phyloP scores from a whole-genome alignment of 192 early-diverging fungal genomes.

The Ramicandelaber brevisporus region DNA sequence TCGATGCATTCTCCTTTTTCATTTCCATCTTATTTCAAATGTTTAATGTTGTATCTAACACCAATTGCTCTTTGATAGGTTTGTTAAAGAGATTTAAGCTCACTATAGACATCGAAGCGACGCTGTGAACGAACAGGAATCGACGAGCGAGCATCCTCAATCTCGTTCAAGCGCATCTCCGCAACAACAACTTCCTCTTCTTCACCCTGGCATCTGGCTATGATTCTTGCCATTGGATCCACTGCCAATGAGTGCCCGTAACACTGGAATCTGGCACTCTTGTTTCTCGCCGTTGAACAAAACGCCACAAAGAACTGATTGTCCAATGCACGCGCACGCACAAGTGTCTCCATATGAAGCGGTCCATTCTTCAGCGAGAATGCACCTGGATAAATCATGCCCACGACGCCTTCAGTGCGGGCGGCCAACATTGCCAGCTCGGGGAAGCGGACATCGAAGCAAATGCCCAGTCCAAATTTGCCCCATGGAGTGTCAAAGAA shows the following conservation, averaged over 20 bases:
- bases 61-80: no score
- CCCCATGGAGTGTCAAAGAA: slow-evolving; percentile 47
- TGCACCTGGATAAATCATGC: slow-evolving; percentile 75
- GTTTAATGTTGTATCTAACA: no score
- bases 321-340: slow-evolving; percentile 49
- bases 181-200: slow-evolving; percentile 52
- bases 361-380: slow-evolving; percentile 77
- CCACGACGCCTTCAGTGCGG: slow-evolving; percentile 41
- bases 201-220: slow-evolving; percentile 33
- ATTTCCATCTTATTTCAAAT: no score
- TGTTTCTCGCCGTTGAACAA: slow-evolving; percentile 75
- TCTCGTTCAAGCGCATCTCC: slow-evolving; percentile 21
- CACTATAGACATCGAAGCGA: slow-evolving; percentile 80
- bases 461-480: slow-evolving; percentile 65
- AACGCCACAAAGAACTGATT: slow-evolving; percentile 68
- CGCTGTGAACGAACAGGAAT: slow-evolving; percentile 64
- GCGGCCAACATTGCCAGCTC: slow-evolving; percentile 75
- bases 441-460: slow-evolving; percentile 77
- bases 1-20: no score
- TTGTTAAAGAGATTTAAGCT: no score
- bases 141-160: slow-evolving; percentile 31
- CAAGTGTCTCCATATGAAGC: slow-evolving; percentile 60
- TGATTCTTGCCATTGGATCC: slow-evolving; percentile 33
- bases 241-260: slow-evolving; percentile 71
- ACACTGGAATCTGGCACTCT: no score